Conservation (phyloP, 2,329 filamentous ascomycete species). For the Xylariomycetidae sp. region DNA sequence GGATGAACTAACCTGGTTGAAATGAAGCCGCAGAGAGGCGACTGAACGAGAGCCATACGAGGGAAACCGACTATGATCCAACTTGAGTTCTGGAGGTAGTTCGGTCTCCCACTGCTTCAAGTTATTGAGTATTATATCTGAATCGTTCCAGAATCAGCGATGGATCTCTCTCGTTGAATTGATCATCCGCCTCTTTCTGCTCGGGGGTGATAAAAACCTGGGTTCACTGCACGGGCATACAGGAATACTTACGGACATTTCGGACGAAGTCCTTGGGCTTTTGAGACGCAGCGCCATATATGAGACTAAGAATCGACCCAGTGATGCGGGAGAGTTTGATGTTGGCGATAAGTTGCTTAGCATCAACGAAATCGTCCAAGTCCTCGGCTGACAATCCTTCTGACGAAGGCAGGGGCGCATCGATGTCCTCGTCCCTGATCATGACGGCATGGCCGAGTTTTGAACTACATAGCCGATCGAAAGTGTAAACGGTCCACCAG, state of each 20-base stretch:
- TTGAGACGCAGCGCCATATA: conserved; percentile 7
- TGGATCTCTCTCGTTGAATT: no score
- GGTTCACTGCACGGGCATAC: no score
- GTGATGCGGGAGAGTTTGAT: conserved; percentile 28
- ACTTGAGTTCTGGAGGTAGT: conserved; percentile 27
- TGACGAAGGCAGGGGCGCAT: conserved; percentile 29
- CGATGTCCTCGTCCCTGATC: conserved; percentile 38
- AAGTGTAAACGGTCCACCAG: conserved; percentile 30
- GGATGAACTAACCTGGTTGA: conserved; percentile 15
- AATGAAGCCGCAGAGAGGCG: conserved; percentile 13
- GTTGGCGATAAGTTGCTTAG: conserved; percentile 19
- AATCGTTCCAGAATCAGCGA: no score
- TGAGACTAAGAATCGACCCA: conserved; percentile 12
- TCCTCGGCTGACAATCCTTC: conserved; percentile 10
- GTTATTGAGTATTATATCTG: conserved; percentile 27
- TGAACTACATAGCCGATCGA: conserved; percentile 36
- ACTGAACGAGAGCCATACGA: conserved; percentile 13
- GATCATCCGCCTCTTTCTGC: no score
- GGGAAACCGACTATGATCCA: conserved; percentile 16
- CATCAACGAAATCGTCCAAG: conserved; percentile 13
- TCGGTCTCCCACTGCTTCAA: conserved; percentile 32
- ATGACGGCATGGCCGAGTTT: conserved; percentile 38
- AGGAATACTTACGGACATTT: no score
- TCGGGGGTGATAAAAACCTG: no score
- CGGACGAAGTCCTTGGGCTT: conserved; percentile 8